Evolutionary conservation across 1,284 basidiomycete genomes (phyloP), one percentile per base, ranked within the genome.

Genomic region (Cryptococcus wingfieldii): DNA sequence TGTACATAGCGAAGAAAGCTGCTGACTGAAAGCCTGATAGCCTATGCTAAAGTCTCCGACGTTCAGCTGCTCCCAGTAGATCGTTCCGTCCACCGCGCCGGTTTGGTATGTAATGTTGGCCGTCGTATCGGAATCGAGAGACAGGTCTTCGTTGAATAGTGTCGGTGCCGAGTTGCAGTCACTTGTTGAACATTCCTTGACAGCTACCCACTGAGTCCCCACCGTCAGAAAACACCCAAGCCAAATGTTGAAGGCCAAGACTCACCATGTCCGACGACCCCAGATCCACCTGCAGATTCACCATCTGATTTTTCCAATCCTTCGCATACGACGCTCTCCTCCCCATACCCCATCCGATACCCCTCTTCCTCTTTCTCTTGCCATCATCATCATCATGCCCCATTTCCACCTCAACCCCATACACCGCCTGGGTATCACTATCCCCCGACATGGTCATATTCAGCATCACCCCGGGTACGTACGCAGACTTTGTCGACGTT

Each of bases 231-330:
- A 31, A 47, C 25, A 18, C 31, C 19, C 27, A 9, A 43, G 27
- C 19, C 18, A 19, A 54, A 42, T n/a, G 39, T 4, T 34, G 23
- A 38, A 12, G 38, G 14, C 16, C 18, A 18, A n/a, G 23, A 67
- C 73, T 48, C 47, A 74, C 75, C 63, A 76, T 64, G 56, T 77
- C 76, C 7, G 72, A 74, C 9, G 72, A 75, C 2, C 76, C 76
- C 37, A 77, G 55, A 56, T 77, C 76, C 9, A 77, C 69, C 50
- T 72, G 71, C 47, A 77, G 50, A 48, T 69, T 71, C 42, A 75
- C 51, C 0, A 58, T 62, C 49, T 75, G 75, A 38, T 60, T 55
- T 38, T 58, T 53, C 23, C 51, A 42, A 13, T 66, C 68, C 47
- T 67, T 54, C 61, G 59, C 63, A 46, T 57, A 53, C 10, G 58